Base-by-base conservation (phyloP, 768 basidiomycete species). In the Naganishia kalamii region DNA sequence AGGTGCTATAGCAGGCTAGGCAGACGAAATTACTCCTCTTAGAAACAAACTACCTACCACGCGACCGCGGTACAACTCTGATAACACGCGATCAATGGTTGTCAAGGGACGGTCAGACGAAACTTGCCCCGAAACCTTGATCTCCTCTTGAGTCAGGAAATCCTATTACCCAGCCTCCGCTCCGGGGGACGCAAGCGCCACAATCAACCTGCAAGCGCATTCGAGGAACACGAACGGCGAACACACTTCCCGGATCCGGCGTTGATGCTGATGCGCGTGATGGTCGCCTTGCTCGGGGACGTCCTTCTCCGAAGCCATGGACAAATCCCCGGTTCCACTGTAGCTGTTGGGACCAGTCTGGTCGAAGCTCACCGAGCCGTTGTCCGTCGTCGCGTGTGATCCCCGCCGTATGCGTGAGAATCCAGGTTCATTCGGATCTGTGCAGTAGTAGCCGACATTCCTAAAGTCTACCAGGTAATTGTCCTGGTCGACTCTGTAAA, bases 391-490 rank as follows among this genome's bases (percentile, higher is more conserved):
- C 21, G n/a, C 62, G 33, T 59, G 13, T 40, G 29, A 63, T 79
- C 81, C 82, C 86, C 86, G 71, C 88, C 88, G 70, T 85, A 90
- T 68, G 83, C 86, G 19, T 84, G 86, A 19, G 87, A 86, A 6
- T 82, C 87, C 68, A 12, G 68, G 60, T 15, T 60, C 68, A 25
- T 70, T 67, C 4, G 69, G 67, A 15, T 65, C 62, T 17, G 77
- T 73, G 7, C 71, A 67, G 79, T 97, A 96, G 59, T 92, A 89
- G 75, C 91, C 92, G 78, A 96, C 91, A 81, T 98, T 93, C 71
- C 96, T 88, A 80, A 99, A 99, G 76, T 98, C 94, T 63, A 99
- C 96, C 30, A 99, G 84, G 79, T 97, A 98, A 79, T 97, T 97
- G 77, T 87, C 86, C 25, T 87, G 86, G 75, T 99, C 94, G 21